Percentiles rank a stretch among this genome's conserved stretches.
Conservation (phyloP, 2,329 filamentous ascomycete species). For the Coniochaeta sp. region DNA sequence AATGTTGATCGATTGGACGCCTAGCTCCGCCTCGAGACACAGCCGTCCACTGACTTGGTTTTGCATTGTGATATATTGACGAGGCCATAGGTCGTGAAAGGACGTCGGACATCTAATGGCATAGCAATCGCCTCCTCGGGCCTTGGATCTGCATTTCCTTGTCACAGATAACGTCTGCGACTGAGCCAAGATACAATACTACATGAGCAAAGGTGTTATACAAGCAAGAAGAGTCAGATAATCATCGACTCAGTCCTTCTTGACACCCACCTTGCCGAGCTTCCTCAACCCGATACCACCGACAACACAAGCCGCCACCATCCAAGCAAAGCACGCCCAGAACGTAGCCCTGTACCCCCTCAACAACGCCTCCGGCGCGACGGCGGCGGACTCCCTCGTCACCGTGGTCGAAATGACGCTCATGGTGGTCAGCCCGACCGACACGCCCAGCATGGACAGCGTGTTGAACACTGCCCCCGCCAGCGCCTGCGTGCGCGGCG, state of each 20-base stretch:
- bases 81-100: too few species aligned
- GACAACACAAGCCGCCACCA: not conserved
- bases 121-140: too few species aligned
- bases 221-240: too few species aligned
- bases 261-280: not conserved
- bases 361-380: not conserved
- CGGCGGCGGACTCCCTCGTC: not conserved
- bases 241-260: not conserved
- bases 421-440: not conserved
- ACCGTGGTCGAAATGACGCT: not conserved
- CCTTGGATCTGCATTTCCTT: too few species aligned
- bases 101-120: too few species aligned
- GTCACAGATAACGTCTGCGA: too few species aligned
- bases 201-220: too few species aligned
- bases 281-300: not conserved
- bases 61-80: too few species aligned
- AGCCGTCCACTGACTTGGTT: too few species aligned
- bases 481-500: constrained; percentile 47
- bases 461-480: constrained; percentile 58
- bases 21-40: too few species aligned
- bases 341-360: not conserved
- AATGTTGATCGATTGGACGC: too few species aligned
- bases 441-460: constrained; percentile 18
- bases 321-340: not conserved
- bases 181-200: too few species aligned